These are phyloP conservation scores for Aureobasidium subglaciale DNA, from an alignment of 2,329 filamentous ascomycete species.

Conservation along the genomic window DNA sequence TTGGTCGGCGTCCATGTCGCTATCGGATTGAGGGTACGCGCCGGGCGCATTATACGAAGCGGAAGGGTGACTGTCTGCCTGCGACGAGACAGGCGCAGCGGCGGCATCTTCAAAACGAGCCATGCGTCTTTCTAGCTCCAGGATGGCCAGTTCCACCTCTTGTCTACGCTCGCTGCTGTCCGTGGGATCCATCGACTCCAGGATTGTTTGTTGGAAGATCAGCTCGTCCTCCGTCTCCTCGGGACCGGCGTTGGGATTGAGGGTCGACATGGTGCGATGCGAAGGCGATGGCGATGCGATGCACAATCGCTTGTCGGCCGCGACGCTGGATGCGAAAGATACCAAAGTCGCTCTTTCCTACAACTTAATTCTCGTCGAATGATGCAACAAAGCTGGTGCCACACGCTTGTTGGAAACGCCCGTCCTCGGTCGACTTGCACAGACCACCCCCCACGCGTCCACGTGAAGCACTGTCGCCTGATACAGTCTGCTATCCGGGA, in stretches of 20 bases:
- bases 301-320: not conserved
- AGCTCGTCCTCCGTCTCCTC: constrained; percentile 30
- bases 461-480: not conserved
- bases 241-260: constrained; percentile 13
- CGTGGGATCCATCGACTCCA: constrained; percentile 26
- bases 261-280: constrained; percentile 20
- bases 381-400: not conserved
- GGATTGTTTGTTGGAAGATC: constrained; percentile 25
- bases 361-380: constrained; percentile 6
- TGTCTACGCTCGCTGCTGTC: constrained; percentile 21
- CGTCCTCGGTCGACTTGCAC: not conserved
- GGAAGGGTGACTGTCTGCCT: not conserved
- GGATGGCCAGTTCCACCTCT: constrained; percentile 21
- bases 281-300: no score
- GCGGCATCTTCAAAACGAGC: not conserved
- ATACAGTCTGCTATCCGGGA: not conserved
- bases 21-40: constrained; percentile 2
- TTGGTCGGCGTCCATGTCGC: not conserved
- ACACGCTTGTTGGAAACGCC: not conserved
- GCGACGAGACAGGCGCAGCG: not conserved
- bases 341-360: constrained; percentile 1
- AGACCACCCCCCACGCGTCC: not conserved
- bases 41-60: not conserved
- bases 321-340: not conserved
- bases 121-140: constrained; percentile 20